Percentiles rank a stretch among this genome's conserved stretches.
These are phyloP conservation scores for Speleostelium caveatum DNA, from an alignment of 78 protist genomes.

Conservation along the genomic window DNA sequence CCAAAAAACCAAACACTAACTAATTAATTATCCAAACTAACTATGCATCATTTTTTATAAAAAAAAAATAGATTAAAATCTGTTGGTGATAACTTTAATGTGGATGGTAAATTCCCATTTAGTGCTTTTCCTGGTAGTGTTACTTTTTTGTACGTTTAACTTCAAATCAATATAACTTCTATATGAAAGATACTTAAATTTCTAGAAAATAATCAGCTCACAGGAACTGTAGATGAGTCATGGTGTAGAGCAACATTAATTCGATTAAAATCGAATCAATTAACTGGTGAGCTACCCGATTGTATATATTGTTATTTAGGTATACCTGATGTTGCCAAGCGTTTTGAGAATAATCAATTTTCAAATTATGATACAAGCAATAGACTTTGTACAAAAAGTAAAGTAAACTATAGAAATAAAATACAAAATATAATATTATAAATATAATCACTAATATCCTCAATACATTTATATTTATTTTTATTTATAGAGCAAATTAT, in stretches of 20 bases:
- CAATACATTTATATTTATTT: too few relatives aligned
- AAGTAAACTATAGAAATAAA: too few relatives aligned
- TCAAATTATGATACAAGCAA: too few relatives aligned
- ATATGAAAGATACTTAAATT: background rate
- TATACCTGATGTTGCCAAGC: too few relatives aligned
- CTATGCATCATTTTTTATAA: too few relatives aligned
- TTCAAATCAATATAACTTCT: background rate
- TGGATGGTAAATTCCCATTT: slow-evolving; percentile 8
- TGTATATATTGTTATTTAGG: background rate
- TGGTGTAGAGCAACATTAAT: background rate
- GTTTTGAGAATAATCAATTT: too few relatives aligned
- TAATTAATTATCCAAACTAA: too few relatives aligned
- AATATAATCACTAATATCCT: too few relatives aligned
- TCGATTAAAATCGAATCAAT: background rate
- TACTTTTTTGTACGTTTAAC: background rate
- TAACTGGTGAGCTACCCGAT: background rate
- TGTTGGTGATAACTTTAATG: background rate
- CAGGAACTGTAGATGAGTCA: background rate
- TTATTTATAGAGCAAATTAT: too few relatives aligned
- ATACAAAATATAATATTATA: too few relatives aligned
- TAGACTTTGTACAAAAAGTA: too few relatives aligned
- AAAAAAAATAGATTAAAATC: background rate
- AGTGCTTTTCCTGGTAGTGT: background rate
- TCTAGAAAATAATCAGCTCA: background rate
- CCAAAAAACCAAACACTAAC: too few relatives aligned